Evolutionary conservation across 2,329 filamentous ascomycete species (phyloP), one percentile per base, ranked within the genome.

Genomic region (Plectosphaerella cucumerina): DNA sequence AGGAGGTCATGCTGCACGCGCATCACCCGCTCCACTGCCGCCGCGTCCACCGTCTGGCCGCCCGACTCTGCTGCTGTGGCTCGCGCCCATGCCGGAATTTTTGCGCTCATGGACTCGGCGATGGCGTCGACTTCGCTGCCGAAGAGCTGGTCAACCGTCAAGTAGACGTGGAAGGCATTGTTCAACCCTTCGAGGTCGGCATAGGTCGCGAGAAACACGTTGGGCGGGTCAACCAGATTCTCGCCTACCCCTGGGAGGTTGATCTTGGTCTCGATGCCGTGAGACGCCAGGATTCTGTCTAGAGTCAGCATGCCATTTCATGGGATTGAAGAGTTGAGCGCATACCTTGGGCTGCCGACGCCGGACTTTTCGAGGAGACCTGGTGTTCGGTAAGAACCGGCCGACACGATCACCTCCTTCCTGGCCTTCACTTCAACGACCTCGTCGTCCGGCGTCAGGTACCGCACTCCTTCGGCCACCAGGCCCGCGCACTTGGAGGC

Each of bases 331-430:
- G 17, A 34, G 6, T 11, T 9, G 12, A 11, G 14, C 15, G 47
- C 57, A 48, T 58, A 65, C 61, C 33, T 54, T 6, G 63, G 58
- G 47, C 70, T 70, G 1, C 80, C 79, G 14, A 83, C 70, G 0
- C 79, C 80, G 1, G 78, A 82, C 9, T 68, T 67, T 53, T 81
- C 72, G 2, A 84, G 70, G 12, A 83, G 73, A 1, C 74, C 65
- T 1, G 80, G 78, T 9, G 74, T 76, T 51, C 74, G 70, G 48
- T 81, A 68, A 3, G 78, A 64, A 0, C 80, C 79, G 0, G 72
- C 73, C 0, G 74, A 75, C 8, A 73, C 50, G 20, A 80, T 68
- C 6, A 78, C 70, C 53, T 80, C 76, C 52, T 70, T 75, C 6
- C 58, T 63, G 3, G 74, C 77, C 11, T 58, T 55, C 39, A 78